A percentile compares a stretch with the other conserved stretches of the same genome.
These are phyloP conservation scores for Erodium moschatum DNA, from an alignment of 441 rosid species.

Conservation along the genomic window DNA sequence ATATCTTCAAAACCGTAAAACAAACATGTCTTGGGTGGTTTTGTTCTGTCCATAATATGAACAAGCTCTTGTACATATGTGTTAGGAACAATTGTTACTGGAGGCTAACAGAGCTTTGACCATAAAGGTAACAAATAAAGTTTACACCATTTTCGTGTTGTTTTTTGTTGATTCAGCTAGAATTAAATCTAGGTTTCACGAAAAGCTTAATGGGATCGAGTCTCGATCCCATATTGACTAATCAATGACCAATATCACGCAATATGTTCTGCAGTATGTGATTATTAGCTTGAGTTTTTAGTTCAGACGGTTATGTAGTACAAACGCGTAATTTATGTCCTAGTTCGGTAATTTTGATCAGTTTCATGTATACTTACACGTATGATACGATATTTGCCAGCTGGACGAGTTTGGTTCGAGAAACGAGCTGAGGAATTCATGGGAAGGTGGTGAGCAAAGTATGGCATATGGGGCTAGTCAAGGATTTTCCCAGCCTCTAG, in stretches of 20 bases:
- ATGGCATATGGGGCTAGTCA: slow-evolving; percentile 54
- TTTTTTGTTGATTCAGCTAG: too few species aligned
- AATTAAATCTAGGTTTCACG: too few species aligned
- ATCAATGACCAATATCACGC: too few species aligned
- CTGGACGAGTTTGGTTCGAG: slow-evolving; percentile 62
- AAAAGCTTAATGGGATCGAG: too few species aligned
- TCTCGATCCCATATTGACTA: too few species aligned
- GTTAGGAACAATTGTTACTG: slow-evolving; percentile 65
- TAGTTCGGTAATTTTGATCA: not conserved
- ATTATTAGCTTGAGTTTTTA: too few species aligned
- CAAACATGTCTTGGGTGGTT: not conserved
- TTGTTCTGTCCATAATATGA: not conserved
- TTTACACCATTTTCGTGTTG: not conserved
- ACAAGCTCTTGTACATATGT: not conserved
- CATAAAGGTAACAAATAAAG: slow-evolving; percentile 49
- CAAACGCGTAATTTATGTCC: too few species aligned
- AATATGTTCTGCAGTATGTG: too few species aligned
- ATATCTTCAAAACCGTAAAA: not conserved
- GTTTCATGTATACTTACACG: not conserved
- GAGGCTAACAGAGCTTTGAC: slow-evolving; percentile 80
- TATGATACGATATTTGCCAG: slow-evolving; percentile 25
- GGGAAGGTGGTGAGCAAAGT: slow-evolving; percentile 67
- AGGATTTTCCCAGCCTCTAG: slow-evolving; percentile 63
- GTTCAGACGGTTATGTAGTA: too few species aligned
- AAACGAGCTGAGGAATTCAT: slow-evolving; percentile 43